Base-by-base conservation (phyloP, 83 land plant genomes). In the Picea abies region DNA sequence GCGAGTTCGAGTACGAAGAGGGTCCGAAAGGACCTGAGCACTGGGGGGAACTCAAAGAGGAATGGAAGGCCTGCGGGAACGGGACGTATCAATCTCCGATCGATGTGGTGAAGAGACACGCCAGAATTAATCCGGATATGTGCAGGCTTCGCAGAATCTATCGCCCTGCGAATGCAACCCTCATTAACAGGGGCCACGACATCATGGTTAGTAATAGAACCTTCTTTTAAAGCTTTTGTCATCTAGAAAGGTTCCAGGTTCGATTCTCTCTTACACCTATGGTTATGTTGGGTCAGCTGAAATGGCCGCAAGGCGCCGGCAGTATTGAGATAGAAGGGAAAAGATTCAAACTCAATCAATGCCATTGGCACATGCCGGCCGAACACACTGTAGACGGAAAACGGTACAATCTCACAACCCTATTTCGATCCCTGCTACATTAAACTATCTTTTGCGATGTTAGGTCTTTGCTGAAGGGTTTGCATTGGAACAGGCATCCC, bases 51-150 rank as follows among this genome's bases (percentile, higher is more conserved):
- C 70, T 91, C 7, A 66, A 83, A 63, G 16, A 81, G 47, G 89
- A 88, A 25, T 91, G 93, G 93, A 60, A 47, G 0, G 79, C 83
- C 8, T 91, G 91, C 56, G 82, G 78, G 15, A 81, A 65, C 5
- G 91, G 93, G 14, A 60, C 14, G 7, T n/a, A 78, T 72, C 93
- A 91, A 67, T 91, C 93, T 58, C 93, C 91, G 47, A 91, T 91
- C 19, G 91, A 89, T 71, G 32, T 91, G 44, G 73, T 76, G 5
- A 62, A 62, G 63, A 64, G 77, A 12, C 67, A 82, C 60, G 87
- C 85, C 10, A 29, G 67, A 26, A n/a, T 87, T 0, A 20, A 72
- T 15, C 47, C 44, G 3, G 25, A 70, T 23, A 23, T 83, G 2
- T 87, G 84, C 6, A 19, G 32, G 3, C 25, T 90, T 5, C 81